A percentile compares a stretch with the other conserved stretches of the same genome.
These are phyloP conservation scores for Aspergillus haitiensis DNA, from an alignment of 495 filamentous ascomycete genomes.

Conservation along the genomic window DNA sequence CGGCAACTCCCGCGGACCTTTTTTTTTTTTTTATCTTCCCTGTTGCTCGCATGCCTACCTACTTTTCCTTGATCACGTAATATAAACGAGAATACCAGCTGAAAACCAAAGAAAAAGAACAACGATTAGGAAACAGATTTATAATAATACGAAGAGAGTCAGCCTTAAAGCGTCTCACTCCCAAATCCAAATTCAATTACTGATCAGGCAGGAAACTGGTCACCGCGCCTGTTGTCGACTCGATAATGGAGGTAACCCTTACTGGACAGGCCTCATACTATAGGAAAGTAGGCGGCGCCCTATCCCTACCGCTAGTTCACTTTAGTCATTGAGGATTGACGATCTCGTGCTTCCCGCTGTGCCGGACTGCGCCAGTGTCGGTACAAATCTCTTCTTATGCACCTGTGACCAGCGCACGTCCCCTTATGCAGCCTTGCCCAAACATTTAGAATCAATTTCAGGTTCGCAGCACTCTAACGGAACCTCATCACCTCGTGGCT, in stretches of 20 bases:
- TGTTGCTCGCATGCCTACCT: neutral
- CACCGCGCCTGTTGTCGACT: too few relatives aligned
- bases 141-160: too few relatives aligned
- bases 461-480: neutral
- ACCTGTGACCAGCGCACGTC: constrained; percentile 4
- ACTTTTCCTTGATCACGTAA: neutral
- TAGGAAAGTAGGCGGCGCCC: too few relatives aligned
- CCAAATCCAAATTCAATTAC: too few relatives aligned
- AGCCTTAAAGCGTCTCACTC: too few relatives aligned
- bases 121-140: too few relatives aligned
- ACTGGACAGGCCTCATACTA: too few relatives aligned
- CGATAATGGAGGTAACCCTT: too few relatives aligned
- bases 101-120: too few relatives aligned
- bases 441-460: neutral
- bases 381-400: neutral
- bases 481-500: neutral
- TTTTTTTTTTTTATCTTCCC: neutral
- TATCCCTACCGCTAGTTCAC: constrained; percentile 1
- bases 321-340: neutral
- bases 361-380: neutral
- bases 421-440: neutral
- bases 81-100: too few relatives aligned
- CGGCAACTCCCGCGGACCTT: constrained; percentile 16
- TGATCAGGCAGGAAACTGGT: too few relatives aligned
- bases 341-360: neutral